phyloP scores from a whole-genome alignment of 2,329 filamentous ascomycete species.

The Fusarium chlamydosporum region DNA sequence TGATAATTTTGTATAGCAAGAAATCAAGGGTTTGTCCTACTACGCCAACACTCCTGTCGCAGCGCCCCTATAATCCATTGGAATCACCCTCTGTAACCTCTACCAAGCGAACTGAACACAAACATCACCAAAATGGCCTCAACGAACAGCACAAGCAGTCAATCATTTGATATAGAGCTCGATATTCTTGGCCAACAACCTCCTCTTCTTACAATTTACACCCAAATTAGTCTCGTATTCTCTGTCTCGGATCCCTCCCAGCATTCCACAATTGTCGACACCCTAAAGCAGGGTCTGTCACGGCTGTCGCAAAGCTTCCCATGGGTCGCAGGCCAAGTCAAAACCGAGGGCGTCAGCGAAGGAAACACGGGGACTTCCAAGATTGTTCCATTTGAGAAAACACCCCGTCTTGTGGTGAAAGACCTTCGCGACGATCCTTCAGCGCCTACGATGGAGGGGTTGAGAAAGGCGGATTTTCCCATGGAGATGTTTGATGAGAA shows the following conservation, averaged over 20 bases:
- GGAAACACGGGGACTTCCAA: slow-evolving; percentile 55
- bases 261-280: slow-evolving; percentile 50
- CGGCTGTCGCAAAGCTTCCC: slow-evolving; percentile 59
- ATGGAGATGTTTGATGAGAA: slow-evolving; percentile 64
- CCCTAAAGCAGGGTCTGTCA: slow-evolving; percentile 56
- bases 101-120: not conserved
- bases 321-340: slow-evolving; percentile 63
- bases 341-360: slow-evolving; percentile 48
- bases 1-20: no score
- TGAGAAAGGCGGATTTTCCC: slow-evolving; percentile 60
- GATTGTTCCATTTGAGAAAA: slow-evolving; percentile 55
- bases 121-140: slow-evolving; percentile 12
- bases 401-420: slow-evolving; percentile 58
- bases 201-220: slow-evolving; percentile 61
- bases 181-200: slow-evolving; percentile 60
- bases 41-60: not conserved
- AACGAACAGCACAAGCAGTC: not conserved
- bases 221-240: slow-evolving; percentile 61
- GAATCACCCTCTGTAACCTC: not conserved
- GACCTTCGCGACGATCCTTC: slow-evolving; percentile 57
- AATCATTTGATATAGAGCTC: slow-evolving; percentile 50
- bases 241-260: slow-evolving; percentile 44
- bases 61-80: not conserved
- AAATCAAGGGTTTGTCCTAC: not conserved
- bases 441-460: slow-evolving; percentile 56